These are phyloP conservation scores for Dryadomyces quercus-mongolicae DNA, from an alignment of 2,329 filamentous ascomycete genomes.

Conservation along the genomic window DNA sequence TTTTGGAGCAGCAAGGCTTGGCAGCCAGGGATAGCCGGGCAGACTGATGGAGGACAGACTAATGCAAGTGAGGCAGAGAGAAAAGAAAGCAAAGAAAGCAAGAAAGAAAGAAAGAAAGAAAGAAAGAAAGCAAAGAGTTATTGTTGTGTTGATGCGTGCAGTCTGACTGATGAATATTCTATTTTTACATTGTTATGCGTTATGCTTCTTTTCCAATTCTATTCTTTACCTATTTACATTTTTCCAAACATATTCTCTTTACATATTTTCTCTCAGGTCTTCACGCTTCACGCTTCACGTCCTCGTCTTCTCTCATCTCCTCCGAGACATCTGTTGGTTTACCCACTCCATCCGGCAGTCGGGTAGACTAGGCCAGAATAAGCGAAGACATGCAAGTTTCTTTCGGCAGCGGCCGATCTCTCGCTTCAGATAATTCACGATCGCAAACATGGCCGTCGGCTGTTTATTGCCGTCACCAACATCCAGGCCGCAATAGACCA, in stretches of 20 bases:
- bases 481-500: too few species aligned
- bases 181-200: too few species aligned
- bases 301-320: background rate
- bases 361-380: constrained; percentile 9
- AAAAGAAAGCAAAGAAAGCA: too few species aligned
- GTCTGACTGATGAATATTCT: too few species aligned
- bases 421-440: background rate
- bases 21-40: background rate
- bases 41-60: background rate
- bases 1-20: background rate
- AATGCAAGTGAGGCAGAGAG: too few species aligned
- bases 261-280: too few species aligned
- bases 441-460: background rate
- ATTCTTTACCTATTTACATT: too few species aligned
- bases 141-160: too few species aligned
- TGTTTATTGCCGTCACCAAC: background rate
- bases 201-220: too few species aligned
- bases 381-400: constrained; percentile 8
- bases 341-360: background rate
- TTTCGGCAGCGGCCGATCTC: constrained; percentile 8
- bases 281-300: background rate
- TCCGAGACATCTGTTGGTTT: background rate
- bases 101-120: too few species aligned
- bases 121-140: too few species aligned
- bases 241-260: too few species aligned